A percentile compares a stretch with the other conserved stretches of the same genome.
phyloP scores from a whole-genome alignment of 2,329 filamentous ascomycete species.

The Cryoendolithus antarcticus region DNA sequence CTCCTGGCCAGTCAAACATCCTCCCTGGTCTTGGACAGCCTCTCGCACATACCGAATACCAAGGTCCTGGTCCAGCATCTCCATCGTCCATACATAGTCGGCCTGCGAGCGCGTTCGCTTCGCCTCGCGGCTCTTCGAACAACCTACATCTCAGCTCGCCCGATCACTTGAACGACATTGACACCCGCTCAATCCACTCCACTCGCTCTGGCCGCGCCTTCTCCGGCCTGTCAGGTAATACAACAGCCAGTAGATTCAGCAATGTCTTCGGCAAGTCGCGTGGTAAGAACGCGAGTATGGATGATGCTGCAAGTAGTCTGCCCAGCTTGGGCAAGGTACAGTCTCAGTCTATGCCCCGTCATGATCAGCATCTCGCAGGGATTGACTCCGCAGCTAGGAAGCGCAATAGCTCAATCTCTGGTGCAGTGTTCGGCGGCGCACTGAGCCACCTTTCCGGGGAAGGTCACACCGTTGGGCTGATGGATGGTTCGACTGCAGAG shows the following conservation, averaged over 20 bases:
- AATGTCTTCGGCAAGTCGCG: conserved; percentile 41
- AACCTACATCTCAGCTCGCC: conserved; percentile 29
- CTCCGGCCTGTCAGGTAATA: conserved; percentile 12
- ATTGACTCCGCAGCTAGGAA: conserved; percentile 20
- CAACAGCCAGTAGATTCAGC: conserved; percentile 43
- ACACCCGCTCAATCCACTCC: conserved; percentile 35
- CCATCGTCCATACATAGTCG: conserved; percentile 31
- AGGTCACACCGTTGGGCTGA: background rate
- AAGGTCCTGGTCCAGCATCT: conserved; percentile 27
- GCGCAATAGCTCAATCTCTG: conserved; percentile 42
- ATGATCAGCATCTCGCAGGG: conserved; percentile 29
- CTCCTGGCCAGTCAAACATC: conserved; percentile 28
- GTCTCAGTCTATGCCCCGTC: conserved; percentile 64
- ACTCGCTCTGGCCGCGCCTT: conserved; percentile 36
- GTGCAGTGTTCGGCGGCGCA: conserved; percentile 34
- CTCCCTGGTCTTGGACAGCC: conserved; percentile 18
- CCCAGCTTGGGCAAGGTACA: conserved; percentile 50
- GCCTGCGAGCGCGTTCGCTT: conserved; percentile 35
- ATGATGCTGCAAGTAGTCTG: conserved; percentile 51
- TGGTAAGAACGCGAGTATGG: conserved; percentile 47
- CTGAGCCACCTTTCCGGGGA: conserved; percentile 12
- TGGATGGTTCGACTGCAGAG: conserved; percentile 2
- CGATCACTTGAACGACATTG: conserved; percentile 31
- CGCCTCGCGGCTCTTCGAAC: conserved; percentile 33
- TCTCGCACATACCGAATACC: conserved; percentile 8